Evolutionary conservation across 371 early-diverging fungal genomes (phyloP), one percentile per base, ranked within the genome.

Genomic region (Apophysomyces ossiformis): DNA sequence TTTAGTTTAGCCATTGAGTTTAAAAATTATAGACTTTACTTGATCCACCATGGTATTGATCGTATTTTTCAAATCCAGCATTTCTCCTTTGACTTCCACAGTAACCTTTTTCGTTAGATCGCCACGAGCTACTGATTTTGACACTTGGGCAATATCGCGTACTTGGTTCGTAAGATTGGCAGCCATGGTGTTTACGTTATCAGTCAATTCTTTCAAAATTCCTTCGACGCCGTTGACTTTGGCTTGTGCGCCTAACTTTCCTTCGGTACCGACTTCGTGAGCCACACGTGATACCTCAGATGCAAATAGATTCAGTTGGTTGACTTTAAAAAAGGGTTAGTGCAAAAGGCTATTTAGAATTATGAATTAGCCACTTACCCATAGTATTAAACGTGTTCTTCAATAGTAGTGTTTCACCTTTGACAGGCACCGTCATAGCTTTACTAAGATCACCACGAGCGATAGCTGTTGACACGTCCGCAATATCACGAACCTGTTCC

Each of bases 401-500:
- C 1, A 91, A 75, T 11, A 89, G 82, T 37, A 82, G 61, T 6
- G 87, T 86, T 71, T 89, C 89, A 35, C 91, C 91, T 71, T 85
- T 79, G 37, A 88, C 87, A 60, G 84, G 77, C 0, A 87, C 85
- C 0, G 85, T 83, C 69, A 88, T 83, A 69, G 89, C 86, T 69
- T 86, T 84, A 15, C 84, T 85, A 5, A 92, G 76, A 71, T 92
- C 90, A 54, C 93, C 93, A 18, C 80, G 73, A 9, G 89, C 91
- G 66, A 92, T 90, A 6, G 92, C 86, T 6, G 85, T 88, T 57
- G 88, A 87, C n/a, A 90, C 88, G 74, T 85, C 78, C 36, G 89
- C 89, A 67, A 92, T 92, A 69, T 88, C 91, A 54, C 92, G 79
- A 7, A 91, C 90, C 66, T 92, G 92, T 65, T 87, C 76, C 9